These are phyloP conservation scores for Fusarium graminum DNA, from an alignment of 2,329 filamentous ascomycete genomes.

Conservation along the genomic window DNA sequence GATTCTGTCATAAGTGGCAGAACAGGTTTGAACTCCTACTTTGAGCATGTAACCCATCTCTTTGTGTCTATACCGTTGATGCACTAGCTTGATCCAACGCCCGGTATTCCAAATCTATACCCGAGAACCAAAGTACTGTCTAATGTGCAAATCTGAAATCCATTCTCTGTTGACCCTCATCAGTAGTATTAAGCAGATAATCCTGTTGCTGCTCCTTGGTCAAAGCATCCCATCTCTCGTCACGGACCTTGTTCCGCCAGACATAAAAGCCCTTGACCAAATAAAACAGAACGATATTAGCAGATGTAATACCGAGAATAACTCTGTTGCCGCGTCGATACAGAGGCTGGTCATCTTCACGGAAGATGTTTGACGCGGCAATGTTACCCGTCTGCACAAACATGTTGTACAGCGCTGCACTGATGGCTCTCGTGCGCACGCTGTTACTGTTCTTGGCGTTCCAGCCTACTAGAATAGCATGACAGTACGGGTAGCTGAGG, in stretches of 20 bases:
- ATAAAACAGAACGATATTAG: slow-evolving; percentile 62
- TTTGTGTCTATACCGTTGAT: not conserved
- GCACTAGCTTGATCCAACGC: too few relatives aligned
- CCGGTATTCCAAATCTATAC: not conserved
- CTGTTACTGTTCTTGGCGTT: slow-evolving; percentile 72
- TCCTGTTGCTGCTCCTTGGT: slow-evolving; percentile 60
- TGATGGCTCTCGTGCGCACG: slow-evolving; percentile 72
- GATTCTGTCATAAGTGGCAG: too few relatives aligned
- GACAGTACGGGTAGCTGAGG: slow-evolving; percentile 62
- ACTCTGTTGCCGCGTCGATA: slow-evolving; percentile 65
- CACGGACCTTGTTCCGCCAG: slow-evolving; percentile 61
- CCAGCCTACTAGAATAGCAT: slow-evolving; percentile 65
- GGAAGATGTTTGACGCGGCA: slow-evolving; percentile 58
- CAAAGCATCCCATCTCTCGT: slow-evolving; percentile 59
- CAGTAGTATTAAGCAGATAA: slow-evolving; percentile 63
- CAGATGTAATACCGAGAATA: slow-evolving; percentile 61
- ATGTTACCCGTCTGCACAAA: slow-evolving; percentile 61
- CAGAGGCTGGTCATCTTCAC: slow-evolving; percentile 66
- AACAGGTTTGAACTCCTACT: not conserved
- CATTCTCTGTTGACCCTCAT: slow-evolving; percentile 67
- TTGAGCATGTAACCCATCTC: not conserved
- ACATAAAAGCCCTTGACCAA: slow-evolving; percentile 62
- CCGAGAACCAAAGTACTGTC: too few relatives aligned
- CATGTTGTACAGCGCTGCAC: slow-evolving; percentile 72
- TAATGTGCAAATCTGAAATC: slow-evolving; percentile 67